These are phyloP conservation scores for Scedosporium apiospermum DNA, from an alignment of 2,329 filamentous ascomycete species.

Conservation along the genomic window DNA sequence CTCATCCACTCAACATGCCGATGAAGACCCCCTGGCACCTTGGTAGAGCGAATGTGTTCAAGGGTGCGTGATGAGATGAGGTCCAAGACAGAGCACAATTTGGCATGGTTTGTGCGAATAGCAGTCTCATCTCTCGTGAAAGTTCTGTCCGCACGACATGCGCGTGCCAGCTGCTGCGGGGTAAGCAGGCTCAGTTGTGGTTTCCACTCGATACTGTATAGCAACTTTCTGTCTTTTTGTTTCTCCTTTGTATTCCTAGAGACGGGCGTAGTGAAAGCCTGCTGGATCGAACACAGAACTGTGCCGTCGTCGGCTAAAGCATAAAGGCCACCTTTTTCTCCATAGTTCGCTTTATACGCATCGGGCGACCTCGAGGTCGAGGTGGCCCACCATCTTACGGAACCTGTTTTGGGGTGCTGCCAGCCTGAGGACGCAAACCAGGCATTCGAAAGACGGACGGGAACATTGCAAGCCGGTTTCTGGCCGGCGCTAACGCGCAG, in stretches of 20 bases:
- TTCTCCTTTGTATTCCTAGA: background rate
- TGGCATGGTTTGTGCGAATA: background rate
- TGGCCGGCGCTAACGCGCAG: constrained; percentile 14
- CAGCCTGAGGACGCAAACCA: constrained; percentile 22
- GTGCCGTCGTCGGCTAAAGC: background rate
- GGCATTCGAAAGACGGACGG: constrained; percentile 17
- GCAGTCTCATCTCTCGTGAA: background rate
- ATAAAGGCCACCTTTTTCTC: background rate
- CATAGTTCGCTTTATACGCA: background rate
- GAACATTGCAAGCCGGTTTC: constrained; percentile 16
- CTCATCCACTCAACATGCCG: constrained; percentile 23
- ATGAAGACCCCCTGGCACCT: constrained; percentile 12
- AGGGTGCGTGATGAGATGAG: background rate
- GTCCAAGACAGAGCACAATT: background rate
- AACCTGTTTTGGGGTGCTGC: background rate
- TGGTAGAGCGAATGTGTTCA: constrained; percentile 7
- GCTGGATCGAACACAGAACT: background rate
- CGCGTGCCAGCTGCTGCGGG: constrained; percentile 15
- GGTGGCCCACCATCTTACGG: background rate
- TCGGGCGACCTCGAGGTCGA: background rate
- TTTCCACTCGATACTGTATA: constrained; percentile 26
- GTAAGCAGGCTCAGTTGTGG: constrained; percentile 26
- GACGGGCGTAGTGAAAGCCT: background rate
- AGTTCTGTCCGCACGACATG: constrained; percentile 12
- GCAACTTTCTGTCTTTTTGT: constrained; percentile 15